Base-by-base conservation (phyloP, 1,284 basidiomycete genomes). In the Pseudozyma pruni region DNA sequence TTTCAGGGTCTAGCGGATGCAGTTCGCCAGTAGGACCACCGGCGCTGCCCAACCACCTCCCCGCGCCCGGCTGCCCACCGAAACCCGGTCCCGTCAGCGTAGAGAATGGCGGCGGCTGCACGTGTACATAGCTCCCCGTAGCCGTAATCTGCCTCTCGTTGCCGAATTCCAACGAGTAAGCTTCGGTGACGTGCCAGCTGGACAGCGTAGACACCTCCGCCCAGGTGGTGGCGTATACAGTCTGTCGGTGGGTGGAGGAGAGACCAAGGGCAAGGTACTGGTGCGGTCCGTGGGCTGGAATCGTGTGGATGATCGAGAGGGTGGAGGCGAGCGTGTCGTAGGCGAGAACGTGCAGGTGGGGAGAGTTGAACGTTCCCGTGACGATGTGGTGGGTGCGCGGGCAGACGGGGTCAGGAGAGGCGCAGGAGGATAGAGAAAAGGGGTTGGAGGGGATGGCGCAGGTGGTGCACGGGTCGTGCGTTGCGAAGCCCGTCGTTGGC, bases 1-100 rank as follows among this genome's bases (percentile, higher is more conserved):
- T 79, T 2, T 41, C 22, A 0, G 39, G 23, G 22, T 77, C 50
- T 10, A 81, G 38, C 2, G 2, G 10, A 22, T 78, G 78, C 13
- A 79, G 22, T 46, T 81, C 77, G 11, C 79, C 79, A 3, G 76
- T 81, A 1, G 79, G 79, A 3, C 79, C 79, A 14, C 79, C 79
- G 1, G 76, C 77, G 2, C 48, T 52, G 11, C 71, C 76, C 16
- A 81, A 57, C 48, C 57, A 72, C 2, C 50, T 31, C 7, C 37
- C 35, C 4, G 59, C 27, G 0, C 69, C 72, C 0, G 74, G 53
- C 7, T 22, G 4, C 11, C 55, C 38, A 1, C 68, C 72, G 32
- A 66, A 80, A n/a, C 54, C 49, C 7, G 79, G 76, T 8, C 67
- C 55, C 11, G 48, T 74, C 17, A 35, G 7, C 6, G 61, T 53